Evolutionary conservation across 495 filamentous ascomycete genomes (phyloP), one percentile per base, ranked within the genome.

Genomic region (Venustampulla echinocandica): DNA sequence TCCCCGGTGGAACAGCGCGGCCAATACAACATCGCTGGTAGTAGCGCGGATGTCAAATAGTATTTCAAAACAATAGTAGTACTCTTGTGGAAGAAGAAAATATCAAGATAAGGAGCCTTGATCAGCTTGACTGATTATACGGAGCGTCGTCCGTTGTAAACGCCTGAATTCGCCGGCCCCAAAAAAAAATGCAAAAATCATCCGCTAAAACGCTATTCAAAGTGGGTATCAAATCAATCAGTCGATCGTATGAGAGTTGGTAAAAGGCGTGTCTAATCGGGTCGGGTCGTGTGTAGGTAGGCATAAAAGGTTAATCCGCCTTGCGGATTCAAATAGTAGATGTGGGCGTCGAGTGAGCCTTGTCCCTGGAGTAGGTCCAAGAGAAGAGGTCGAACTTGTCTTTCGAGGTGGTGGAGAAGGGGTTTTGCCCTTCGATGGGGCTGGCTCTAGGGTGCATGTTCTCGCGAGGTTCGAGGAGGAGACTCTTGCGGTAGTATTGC

Each of bases 401-500:
- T 52, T 54, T 55, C 41, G 28, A 34, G 30, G 44, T 35, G 22
- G 52, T 40, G 13, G 37, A 49, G 32, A 45, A 45, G 19, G 34
- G 47, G 52, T 28, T 47, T 18, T 35, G 46, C n/a, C 60, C 70
- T 52, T 84, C 80, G 36, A 71, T 56, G 0, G 76, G 68, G 3
- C 74, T 72, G 2, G 61, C 65, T 35, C 69, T 61, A 23, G 71
- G 62, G 46, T 50, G 41, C 4, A 70, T 65, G 23, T 59, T 62
- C 49, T 92, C 89, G 32, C 87, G 71, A 6, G 92, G 92, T 55
- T 98, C 92, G 14, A 97, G 80, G 6, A 92, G 62, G 27, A 95
- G 67, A 22, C 87, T 95, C 48, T 92, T 87, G 44, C 93, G 81
- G 60, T 88, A 83, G 61, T 90, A 88, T 55, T 84, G 79, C 60